phyloP scores from a whole-genome alignment of 2,329 filamentous ascomycete species.

The Mollisiaceae sp. region DNA sequence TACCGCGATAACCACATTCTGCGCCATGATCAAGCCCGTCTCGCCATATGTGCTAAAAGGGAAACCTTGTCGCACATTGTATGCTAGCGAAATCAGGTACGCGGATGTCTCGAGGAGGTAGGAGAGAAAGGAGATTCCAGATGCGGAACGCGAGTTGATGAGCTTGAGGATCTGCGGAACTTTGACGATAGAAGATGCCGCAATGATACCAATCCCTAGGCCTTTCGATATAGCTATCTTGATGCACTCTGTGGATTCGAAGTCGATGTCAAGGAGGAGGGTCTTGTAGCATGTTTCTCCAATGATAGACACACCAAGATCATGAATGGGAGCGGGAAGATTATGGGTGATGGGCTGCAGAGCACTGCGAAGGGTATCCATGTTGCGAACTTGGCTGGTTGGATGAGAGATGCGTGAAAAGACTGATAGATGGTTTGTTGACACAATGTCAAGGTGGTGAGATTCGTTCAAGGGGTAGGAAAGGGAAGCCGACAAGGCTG shows the following conservation, averaged over 20 bases:
- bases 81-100: conserved; percentile 88
- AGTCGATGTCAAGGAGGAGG: conserved; percentile 83
- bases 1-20: conserved; percentile 89
- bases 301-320: conserved; percentile 79
- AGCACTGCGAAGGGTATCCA: conserved; percentile 66
- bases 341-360: conserved; percentile 73
- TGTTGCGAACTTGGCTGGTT: conserved; percentile 41
- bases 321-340: conserved; percentile 75
- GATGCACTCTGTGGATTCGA: conserved; percentile 77
- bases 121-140: conserved; percentile 85
- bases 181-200: conserved; percentile 89
- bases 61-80: conserved; percentile 89
- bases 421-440: background rate
- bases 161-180: conserved; percentile 97
- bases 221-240: conserved; percentile 92
- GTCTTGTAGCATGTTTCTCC: conserved; percentile 84
- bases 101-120: conserved; percentile 91
- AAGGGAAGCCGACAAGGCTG: background rate
- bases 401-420: background rate
- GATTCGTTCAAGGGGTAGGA: background rate
- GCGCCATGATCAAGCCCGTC: conserved; percentile 86
- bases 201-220: conserved; percentile 92
- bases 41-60: conserved; percentile 98
- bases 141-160: conserved; percentile 76
- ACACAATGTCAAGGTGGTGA: background rate